Base-by-base conservation (phyloP, 2,329 filamentous ascomycete species). In the Colletotrichum tofieldiae region DNA sequence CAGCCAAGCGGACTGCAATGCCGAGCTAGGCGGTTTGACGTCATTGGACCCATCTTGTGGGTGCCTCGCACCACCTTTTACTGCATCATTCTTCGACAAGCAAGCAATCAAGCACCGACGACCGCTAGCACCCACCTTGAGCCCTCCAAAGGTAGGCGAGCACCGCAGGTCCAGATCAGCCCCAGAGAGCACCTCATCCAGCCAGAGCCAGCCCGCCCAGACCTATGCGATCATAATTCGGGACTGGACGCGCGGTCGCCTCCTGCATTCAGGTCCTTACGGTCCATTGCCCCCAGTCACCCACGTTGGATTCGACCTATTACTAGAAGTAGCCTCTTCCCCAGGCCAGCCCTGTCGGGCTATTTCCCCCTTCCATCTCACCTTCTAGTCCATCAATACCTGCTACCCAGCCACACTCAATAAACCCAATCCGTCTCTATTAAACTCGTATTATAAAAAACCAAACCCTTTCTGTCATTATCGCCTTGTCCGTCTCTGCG, bases 11-110 rank as follows among this genome's bases (percentile, higher is more conserved):
- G 32, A 29, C 29, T 45, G 47, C 66, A 56, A 49, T 72, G 70
- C 70, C 70, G 69, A 71, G 58, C 55, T 72, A 67, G 52, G 62
- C 45, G 72, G 70, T 65, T 75, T 75, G 74, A 75, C 73, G 74
- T 75, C 73, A 75, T 73, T 60, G 11, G 60, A 54, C 60, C 70
- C 65, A 70, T 47, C 43, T n/a, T 70, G 65, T 58, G 52, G 65
- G 51, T 63, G 70, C 47, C 52, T 63, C 59, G 58, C 60, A 70
- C 49, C 67, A 67, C 66, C 54, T 65, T 61, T 70, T 26, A 29
- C 39, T 62, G 63, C 65, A 55, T 71, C 56, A 49, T 39, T 35
- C 43, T 47, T 59, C 61, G 39, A 52, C 47, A 63, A 51, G 47
- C 29, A 37, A 51, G 55, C 29, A 32, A 32, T 32, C 29, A 32